Evolutionary conservation across 2,329 filamentous ascomycete genomes (phyloP).

Genomic region (Chaetomium sp.): DNA sequence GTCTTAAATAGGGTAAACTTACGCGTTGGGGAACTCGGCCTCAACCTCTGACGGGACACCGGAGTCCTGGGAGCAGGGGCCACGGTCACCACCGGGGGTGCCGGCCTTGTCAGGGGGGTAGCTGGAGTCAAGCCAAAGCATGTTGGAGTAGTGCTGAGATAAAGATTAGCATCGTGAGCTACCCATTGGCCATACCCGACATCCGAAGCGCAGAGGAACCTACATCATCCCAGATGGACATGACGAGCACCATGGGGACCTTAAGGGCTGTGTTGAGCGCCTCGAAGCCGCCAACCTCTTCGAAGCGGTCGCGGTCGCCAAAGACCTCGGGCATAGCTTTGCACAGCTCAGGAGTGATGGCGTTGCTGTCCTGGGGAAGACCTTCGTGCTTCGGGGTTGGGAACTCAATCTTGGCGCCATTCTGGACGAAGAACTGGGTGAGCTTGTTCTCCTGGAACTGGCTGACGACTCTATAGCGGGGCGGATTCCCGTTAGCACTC

Average conservation of each 20-base stretch:
- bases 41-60: conserved; percentile 57
- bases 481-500: neutral
- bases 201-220: conserved; percentile 40
- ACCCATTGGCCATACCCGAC: neutral
- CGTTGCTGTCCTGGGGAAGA: conserved; percentile 43
- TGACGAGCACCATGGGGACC: conserved; percentile 51
- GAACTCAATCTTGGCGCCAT: conserved; percentile 45
- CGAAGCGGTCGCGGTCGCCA: conserved; percentile 55
- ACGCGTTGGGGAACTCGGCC: conserved; percentile 48
- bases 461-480: conserved; percentile 55
- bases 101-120: conserved; percentile 55
- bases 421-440: conserved; percentile 66
- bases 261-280: conserved; percentile 53
- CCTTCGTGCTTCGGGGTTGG: conserved; percentile 57
- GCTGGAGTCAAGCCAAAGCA: conserved; percentile 74
- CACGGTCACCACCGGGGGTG: conserved; percentile 54
- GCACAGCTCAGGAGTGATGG: conserved; percentile 62
- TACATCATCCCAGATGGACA: conserved; percentile 64
- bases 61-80: conserved; percentile 54
- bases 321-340: conserved; percentile 58
- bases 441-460: conserved; percentile 63
- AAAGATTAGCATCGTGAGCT: neutral
- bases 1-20: neutral
- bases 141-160: conserved; percentile 57
- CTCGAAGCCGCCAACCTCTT: conserved; percentile 52